Conservation (phyloP, 257 asterid genomes). For the Cordia subcordata region DNA sequence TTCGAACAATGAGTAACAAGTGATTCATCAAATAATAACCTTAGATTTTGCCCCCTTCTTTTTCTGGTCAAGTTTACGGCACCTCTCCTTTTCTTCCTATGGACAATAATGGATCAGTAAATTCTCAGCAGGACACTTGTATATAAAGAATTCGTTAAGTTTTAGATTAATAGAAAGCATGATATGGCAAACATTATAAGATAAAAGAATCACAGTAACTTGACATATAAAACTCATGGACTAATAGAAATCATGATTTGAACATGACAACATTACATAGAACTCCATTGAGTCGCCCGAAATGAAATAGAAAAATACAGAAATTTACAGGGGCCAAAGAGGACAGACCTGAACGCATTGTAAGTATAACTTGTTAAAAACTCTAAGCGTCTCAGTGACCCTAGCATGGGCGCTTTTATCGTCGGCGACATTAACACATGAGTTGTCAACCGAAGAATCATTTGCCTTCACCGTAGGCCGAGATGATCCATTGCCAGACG, state of each 20-base stretch:
- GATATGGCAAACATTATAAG: too few species aligned
- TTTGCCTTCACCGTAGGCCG: too few species aligned
- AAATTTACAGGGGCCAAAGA: background rate
- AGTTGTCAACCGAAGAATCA: too few species aligned
- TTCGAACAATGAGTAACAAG: too few species aligned
- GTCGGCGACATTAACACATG: background rate
- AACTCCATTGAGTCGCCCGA: background rate
- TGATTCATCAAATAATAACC: too few species aligned
- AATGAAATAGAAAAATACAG: background rate
- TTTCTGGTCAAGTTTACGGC: conserved; percentile 5
- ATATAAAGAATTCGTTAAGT: too few species aligned
- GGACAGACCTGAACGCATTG: conserved; percentile 55
- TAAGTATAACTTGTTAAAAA: conserved; percentile 55
- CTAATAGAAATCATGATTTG: background rate
- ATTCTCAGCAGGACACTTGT: too few species aligned
- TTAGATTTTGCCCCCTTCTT: background rate
- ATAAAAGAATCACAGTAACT: background rate
- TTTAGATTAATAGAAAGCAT: too few species aligned
- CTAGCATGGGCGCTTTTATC: conserved; percentile 25
- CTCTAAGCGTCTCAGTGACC: conserved; percentile 56
- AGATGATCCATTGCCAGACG: too few species aligned
- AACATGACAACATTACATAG: background rate
- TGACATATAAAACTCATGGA: background rate
- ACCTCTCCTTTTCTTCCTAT: conserved; percentile 62
- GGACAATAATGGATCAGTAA: background rate